Percentiles rank a stretch among this genome's conserved stretches.
These are phyloP conservation scores for Eucalyptus guilfoylei DNA, from an alignment of 345 rosid genomes.

Conservation along the genomic window DNA sequence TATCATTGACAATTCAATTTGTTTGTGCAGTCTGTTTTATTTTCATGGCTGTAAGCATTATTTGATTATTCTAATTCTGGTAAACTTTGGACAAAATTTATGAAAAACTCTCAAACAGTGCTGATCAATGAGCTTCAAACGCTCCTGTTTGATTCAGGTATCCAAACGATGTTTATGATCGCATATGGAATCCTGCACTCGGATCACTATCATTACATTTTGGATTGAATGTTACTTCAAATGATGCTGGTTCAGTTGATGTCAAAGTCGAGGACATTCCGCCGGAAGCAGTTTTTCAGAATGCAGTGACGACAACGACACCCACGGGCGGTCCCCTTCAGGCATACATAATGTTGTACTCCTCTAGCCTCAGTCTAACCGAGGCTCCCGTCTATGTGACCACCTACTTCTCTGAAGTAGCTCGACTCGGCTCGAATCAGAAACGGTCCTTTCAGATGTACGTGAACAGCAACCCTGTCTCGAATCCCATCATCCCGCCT, in stretches of 20 bases:
- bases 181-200: not conserved
- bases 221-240: not conserved
- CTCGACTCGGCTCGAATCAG: not conserved
- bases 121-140: not conserved
- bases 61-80: not conserved
- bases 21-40: not conserved
- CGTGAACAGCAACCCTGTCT: not conserved
- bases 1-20: not conserved
- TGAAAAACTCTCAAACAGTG: not conserved
- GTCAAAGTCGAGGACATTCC: not conserved
- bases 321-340: not conserved
- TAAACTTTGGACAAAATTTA: not conserved
- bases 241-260: not conserved
- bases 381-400: not conserved
- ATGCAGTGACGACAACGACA: not conserved
- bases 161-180: conserved; percentile 4
- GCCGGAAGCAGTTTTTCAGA: not conserved
- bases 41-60: not conserved
- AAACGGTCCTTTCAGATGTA: conserved; percentile 1
- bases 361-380: not conserved
- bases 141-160: not conserved
- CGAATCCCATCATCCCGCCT: not conserved
- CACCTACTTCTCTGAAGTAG: conserved; percentile 3
- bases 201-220: not conserved
- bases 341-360: not conserved